Base-by-base conservation (phyloP, 192 early-diverging fungal genomes). In the Backusella westeae region DNA sequence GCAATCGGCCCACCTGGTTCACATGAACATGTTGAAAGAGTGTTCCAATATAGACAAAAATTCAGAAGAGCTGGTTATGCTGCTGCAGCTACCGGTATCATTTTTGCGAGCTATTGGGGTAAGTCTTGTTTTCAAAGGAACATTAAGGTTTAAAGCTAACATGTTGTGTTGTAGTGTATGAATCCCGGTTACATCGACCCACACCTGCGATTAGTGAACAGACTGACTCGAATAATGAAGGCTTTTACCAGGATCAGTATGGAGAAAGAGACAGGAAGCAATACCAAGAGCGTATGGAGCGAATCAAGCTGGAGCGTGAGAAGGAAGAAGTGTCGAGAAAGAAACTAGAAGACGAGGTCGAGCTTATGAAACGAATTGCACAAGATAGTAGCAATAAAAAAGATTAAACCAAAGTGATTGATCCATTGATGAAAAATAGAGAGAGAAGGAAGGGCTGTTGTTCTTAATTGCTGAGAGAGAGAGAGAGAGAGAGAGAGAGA, bases 181-280 rank as follows among this genome's bases (percentile, higher is more conserved):
- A 78, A 35, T 63, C 59, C 21, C 70, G 77, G 44, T 9, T 34
- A 15, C 29, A 71, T 59, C 56, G 77, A 23, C 65, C 71, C 6
- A 67, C 77, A 3, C 77, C 77, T 21, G 77, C 77, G 12, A 52
- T 65, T 39, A 63, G 32, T 26, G 4, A 23, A 41, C 38, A 71
- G 49, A 49, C 14, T 4, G 32, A 68, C 32, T 71, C 70, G 6
- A 46, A 41, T 34, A 42, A 21, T 34, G 14, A 42, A 21, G 34
- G 46, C 21, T 75, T 75, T 35, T 75, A 75, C 46, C 63, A 75
- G 21, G 74, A 75, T 67, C 74, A 75, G 35, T 75, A 75, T 23
- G 42, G 19, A 9, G 41, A 26, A 52, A 42, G 74, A 49, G 66
- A 75, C 35, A 67, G 26, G 1, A 52, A 42, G 39, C 65, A 35